These are phyloP conservation scores for Pluteus cervinus DNA, from an alignment of 768 basidiomycete species.

Conservation along the genomic window DNA sequence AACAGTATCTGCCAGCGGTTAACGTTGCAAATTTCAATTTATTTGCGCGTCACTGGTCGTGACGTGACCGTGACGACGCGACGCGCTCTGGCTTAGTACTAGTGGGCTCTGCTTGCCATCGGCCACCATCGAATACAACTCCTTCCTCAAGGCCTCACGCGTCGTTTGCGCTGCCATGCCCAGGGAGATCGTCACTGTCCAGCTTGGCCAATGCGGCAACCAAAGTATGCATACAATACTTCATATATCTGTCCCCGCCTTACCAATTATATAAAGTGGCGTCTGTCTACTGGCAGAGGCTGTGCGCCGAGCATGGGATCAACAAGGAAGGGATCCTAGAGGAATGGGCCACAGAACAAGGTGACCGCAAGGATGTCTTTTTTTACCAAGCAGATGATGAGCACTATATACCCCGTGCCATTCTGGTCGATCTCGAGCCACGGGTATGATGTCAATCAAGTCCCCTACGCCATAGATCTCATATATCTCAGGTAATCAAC, in stretches of 20 bases:
- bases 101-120: no score
- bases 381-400: constrained; percentile 99
- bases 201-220: constrained; percentile 90
- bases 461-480: neutral
- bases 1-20: no score
- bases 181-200: constrained; percentile 78
- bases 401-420: constrained; percentile 96
- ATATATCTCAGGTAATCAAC: constrained; percentile 78
- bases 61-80: no score
- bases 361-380: constrained; percentile 98
- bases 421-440: constrained; percentile 94
- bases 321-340: constrained; percentile 92
- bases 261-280: constrained; percentile 1
- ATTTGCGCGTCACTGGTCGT: no score
- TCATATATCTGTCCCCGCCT: neutral
- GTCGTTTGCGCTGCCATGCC: constrained; percentile 46
- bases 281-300: constrained; percentile 62
- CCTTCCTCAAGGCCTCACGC: no score
- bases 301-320: constrained; percentile 98
- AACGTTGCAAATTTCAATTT: no score
- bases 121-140: no score
- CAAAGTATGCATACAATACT: constrained; percentile 54
- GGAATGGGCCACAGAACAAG: constrained; percentile 93
- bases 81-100: no score
- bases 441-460: constrained; percentile 47